Percentiles rank a stretch among this genome's conserved stretches.
These are phyloP conservation scores for Cyclospora cayetanensis DNA, from an alignment of 169 alveolate species.

Conservation along the genomic window DNA sequence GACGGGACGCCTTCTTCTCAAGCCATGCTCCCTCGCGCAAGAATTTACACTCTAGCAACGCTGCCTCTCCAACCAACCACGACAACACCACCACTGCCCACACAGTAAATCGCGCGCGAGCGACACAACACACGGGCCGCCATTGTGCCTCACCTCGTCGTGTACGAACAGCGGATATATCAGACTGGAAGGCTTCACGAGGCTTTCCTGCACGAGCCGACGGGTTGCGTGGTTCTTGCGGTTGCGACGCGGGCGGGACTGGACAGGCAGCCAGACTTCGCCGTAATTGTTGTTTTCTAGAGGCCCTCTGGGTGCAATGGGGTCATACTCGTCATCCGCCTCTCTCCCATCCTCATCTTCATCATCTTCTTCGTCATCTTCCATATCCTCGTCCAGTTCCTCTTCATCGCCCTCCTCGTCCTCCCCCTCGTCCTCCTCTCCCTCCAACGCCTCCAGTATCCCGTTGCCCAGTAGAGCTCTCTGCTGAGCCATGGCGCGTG, in stretches of 20 bases:
- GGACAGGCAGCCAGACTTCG: constrained; percentile 70
- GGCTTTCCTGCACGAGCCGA: constrained; percentile 72
- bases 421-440: constrained; percentile 61
- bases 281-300: constrained; percentile 68
- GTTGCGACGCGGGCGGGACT: constrained; percentile 72
- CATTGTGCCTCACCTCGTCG: constrained; percentile 73
- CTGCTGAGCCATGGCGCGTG: not conserved
- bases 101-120: not conserved
- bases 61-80: not conserved
- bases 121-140: no score
- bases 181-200: constrained; percentile 78
- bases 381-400: constrained; percentile 38
- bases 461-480: constrained; percentile 5
- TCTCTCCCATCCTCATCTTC: constrained; percentile 44
- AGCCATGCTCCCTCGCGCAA: no score
- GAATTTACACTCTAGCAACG: not conserved
- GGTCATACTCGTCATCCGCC: constrained; percentile 70
- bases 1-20: no score
- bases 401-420: constrained; percentile 60
- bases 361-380: not conserved
- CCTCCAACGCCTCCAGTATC: constrained; percentile 29
- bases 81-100: not conserved
- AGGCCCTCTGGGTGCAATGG: constrained; percentile 71
- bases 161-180: constrained; percentile 80
- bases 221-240: constrained; percentile 64